These are phyloP conservation scores for Lasiodiplodia theobromae DNA, from an alignment of 2,329 filamentous ascomycete species.

Conservation along the genomic window DNA sequence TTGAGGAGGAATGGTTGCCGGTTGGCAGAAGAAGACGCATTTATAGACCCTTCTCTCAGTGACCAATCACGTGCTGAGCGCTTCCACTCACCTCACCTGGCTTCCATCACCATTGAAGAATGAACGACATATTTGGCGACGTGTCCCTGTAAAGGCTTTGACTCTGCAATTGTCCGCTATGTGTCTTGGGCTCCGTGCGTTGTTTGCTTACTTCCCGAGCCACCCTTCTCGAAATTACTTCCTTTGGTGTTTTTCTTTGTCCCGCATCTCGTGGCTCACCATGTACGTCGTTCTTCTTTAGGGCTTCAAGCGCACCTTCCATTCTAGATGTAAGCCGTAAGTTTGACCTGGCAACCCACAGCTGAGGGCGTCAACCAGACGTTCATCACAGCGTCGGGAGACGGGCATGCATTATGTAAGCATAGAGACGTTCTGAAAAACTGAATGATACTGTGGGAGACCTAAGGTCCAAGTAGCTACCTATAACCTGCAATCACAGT, in stretches of 20 bases:
- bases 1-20: neutral
- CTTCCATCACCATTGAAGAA: neutral
- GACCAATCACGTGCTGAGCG: neutral
- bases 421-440: neutral
- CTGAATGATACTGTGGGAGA: neutral
- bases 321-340: no score
- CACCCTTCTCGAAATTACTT: no score
- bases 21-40: neutral
- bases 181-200: neutral
- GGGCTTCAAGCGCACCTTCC: no score
- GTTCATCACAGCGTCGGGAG: no score
- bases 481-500: conserved; percentile 1
- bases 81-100: neutral
- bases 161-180: neutral
- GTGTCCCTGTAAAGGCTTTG: neutral
- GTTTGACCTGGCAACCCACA: no score
- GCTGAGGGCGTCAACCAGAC: no score
- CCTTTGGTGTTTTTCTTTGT: no score
- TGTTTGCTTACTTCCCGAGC: neutral
- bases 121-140: neutral
- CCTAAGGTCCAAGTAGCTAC: no score
- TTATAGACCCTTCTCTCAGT: neutral
- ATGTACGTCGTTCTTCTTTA: no score
- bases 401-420: no score
- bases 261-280: no score